A percentile compares a stretch with the other conserved stretches of the same genome.
phyloP scores from a whole-genome alignment of 2,329 filamentous ascomycete species.

The Colletotrichum limetticola region DNA sequence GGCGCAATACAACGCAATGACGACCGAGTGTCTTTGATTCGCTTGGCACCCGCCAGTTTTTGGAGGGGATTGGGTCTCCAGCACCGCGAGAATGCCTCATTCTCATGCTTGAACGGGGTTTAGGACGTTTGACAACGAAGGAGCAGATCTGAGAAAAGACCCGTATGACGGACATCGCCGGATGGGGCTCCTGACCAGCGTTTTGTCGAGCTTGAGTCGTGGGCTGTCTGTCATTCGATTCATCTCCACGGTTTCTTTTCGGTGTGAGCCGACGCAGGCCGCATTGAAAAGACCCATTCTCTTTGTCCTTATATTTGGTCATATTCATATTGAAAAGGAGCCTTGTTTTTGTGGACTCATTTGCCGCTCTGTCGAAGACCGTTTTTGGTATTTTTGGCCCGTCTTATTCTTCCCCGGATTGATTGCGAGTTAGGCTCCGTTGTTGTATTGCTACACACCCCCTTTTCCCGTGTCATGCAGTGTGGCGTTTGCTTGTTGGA shows the following conservation, averaged over 20 bases:
- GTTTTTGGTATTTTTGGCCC: neutral
- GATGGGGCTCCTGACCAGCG: conserved; percentile 2
- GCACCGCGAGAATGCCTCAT: neutral
- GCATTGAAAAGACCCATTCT: conserved; percentile 18
- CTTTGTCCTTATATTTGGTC: conserved; percentile 14
- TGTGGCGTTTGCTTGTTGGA: conserved; percentile 7
- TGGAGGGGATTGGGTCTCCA: neutral
- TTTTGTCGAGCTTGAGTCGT: conserved; percentile 15
- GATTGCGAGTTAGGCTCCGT: neutral
- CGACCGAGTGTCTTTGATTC: neutral
- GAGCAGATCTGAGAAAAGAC: neutral
- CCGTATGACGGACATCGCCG: conserved; percentile 17
- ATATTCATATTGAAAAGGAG: neutral
- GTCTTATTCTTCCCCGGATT: neutral
- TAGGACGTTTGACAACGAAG: conserved; percentile 10
- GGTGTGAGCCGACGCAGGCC: conserved; percentile 19
- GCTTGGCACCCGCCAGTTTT: neutral
- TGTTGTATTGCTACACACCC: neutral
- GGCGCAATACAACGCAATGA: conserved; percentile 1
- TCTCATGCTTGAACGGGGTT: neutral
- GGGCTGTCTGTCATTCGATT: neutral
- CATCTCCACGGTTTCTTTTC: neutral
- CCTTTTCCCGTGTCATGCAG: neutral
- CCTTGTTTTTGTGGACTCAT: neutral
- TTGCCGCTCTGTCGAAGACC: neutral